Base-by-base conservation (phyloP, 441 rosid genomes). In the Oxalis stricta region DNA sequence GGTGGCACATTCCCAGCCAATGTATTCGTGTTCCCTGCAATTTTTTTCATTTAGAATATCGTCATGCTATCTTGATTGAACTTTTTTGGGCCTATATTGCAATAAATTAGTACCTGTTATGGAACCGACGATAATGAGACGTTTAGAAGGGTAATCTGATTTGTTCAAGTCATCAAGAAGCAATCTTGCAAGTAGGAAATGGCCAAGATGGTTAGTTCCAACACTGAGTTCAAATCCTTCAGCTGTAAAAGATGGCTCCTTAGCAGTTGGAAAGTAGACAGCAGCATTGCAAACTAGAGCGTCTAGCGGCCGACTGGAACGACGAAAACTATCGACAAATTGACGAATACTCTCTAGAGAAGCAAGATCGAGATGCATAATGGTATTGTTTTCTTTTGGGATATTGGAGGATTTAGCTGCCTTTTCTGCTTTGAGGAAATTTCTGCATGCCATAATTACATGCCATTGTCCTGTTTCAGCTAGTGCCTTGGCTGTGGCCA, bases 1-100 rank as follows among this genome's bases (percentile, higher is more conserved):
- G 94, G 93, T 0, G 94, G 93, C 13, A 87, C 94, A 44, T 87
- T 83, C 21, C 94, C 97, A 1, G 89, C 93, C 77, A 81, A 70
- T 15, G 94, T 84, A 44, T 84, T 87, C 18, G 89, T 81, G 79
- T 87, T 84, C 48, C 94, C 94, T 83, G 24, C 41, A 58, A 56
- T 52, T 11, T 18, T 26, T 37, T 24, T 10, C 34, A 33, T 21
- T 53, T 29, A 42, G 51, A 47, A 17, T 10, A 0, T 38, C 15
- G 1, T 18, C 31, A 14, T 18, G 16, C n/a, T n/a, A n/a, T n/a
- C n/a, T n/a, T n/a, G n/a, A n/a, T n/a, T n/a, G n/a, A n/a, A n/a
- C n/a, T n/a, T n/a, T n/a, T n/a, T n/a, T n/a, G n/a, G 30, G 50
- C 19, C 14, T 24, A 14, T 16, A 14, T 10, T 9, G 13, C 18